Evolutionary conservation across 2,329 filamentous ascomycete genomes (phyloP).

Genomic region (Hymenoscyphus albidus): DNA sequence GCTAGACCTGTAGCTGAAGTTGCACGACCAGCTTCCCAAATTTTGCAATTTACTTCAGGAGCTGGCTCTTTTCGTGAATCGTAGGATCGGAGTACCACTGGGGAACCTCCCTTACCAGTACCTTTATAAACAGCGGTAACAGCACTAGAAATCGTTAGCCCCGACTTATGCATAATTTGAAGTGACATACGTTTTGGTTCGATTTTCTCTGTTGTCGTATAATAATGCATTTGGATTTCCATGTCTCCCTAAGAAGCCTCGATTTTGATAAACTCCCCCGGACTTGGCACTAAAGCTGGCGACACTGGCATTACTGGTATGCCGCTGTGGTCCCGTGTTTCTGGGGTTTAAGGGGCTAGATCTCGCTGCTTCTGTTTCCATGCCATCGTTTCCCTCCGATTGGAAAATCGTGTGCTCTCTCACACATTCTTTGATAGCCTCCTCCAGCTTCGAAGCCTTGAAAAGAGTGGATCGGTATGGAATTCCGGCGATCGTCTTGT

Average conservation of each 20-base stretch:
- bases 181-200: constrained; percentile 80
- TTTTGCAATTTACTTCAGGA: constrained; percentile 88
- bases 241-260: constrained; percentile 54
- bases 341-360: constrained; percentile 42
- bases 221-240: constrained; percentile 81
- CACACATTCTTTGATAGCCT: constrained; percentile 87
- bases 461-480: constrained; percentile 92
- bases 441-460: constrained; percentile 93
- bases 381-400: constrained; percentile 73
- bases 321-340: constrained; percentile 46
- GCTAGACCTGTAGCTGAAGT: constrained; percentile 86
- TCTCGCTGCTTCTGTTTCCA: constrained; percentile 23
- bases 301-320: constrained; percentile 75
- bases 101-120: constrained; percentile 61
- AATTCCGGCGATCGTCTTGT: constrained; percentile 95
- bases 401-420: constrained; percentile 77
- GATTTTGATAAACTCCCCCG: constrained; percentile 52
- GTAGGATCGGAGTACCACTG: constrained; percentile 83
- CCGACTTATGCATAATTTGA: neutral
- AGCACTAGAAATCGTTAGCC: constrained; percentile 54
- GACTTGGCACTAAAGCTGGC: constrained; percentile 74
- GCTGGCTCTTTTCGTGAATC: constrained; percentile 89
- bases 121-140: constrained; percentile 90
- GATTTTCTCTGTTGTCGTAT: constrained; percentile 82
- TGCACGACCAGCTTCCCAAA: constrained; percentile 96